These are phyloP conservation scores for Pyricularia grisea DNA, from an alignment of 2,329 filamentous ascomycete species.

Conservation along the genomic window DNA sequence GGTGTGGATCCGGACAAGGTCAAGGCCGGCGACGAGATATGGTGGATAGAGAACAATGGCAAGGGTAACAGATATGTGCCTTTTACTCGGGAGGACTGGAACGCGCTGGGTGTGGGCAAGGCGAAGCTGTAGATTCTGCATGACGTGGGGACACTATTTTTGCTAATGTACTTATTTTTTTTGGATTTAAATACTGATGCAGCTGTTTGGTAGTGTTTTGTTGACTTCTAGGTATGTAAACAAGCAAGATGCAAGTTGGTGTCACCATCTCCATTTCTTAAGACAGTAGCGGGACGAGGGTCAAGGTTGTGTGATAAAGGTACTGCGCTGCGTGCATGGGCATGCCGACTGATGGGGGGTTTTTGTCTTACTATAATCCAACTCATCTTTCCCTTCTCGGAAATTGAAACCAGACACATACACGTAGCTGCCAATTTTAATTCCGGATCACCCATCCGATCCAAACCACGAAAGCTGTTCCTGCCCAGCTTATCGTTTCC, in stretches of 20 bases:
- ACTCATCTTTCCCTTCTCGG: no score
- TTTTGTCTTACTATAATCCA: no score
- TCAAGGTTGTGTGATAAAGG: no score
- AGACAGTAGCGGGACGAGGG: no score
- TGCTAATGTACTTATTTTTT: not conserved
- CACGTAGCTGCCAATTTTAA: not conserved
- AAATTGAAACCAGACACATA: no score
- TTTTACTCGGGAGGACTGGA: conserved; percentile 52
- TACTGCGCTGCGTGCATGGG: no score
- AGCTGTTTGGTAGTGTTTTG: not conserved
- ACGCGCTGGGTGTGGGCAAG: conserved; percentile 19
- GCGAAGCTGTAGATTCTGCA: conserved; percentile 13
- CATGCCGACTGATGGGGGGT: no score
- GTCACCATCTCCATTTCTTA: no score
- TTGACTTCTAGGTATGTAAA: not conserved
- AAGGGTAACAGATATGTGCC: conserved; percentile 46
- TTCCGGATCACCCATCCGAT: no score
- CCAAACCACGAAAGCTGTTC: not conserved
- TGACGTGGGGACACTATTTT: not conserved
- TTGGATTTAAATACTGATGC: not conserved
- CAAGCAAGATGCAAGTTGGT: not conserved
- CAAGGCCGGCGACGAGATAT: conserved; percentile 28
- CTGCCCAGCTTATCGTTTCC: not conserved
- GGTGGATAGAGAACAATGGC: conserved; percentile 49
- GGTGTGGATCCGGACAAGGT: conserved; percentile 50